These are phyloP conservation scores for Colletotrichum phormii DNA, from an alignment of 2,329 filamentous ascomycete species.

Conservation along the genomic window DNA sequence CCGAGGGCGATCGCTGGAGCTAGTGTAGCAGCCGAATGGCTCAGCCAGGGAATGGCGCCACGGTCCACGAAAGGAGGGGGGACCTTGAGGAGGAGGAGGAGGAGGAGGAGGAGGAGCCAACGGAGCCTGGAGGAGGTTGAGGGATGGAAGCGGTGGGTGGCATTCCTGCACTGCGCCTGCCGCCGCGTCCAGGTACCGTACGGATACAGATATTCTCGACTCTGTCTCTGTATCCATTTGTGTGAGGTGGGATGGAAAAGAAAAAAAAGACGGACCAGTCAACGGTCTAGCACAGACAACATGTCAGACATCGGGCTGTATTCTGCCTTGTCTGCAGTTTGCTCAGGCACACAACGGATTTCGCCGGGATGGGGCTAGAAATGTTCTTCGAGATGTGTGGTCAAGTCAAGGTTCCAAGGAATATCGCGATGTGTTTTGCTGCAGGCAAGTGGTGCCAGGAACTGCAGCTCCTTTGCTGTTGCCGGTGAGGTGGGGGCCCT, in stretches of 20 bases:
- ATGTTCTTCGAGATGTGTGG: not conserved
- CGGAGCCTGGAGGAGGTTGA: not conserved
- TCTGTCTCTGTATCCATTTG: too few relatives aligned
- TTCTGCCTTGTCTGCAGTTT: not conserved
- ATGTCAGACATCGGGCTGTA: not conserved
- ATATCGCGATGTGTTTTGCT: not conserved
- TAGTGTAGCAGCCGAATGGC: constrained; percentile 32
- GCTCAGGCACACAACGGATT: constrained; percentile 7
- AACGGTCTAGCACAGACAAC: not conserved
- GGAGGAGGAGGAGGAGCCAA: not conserved
- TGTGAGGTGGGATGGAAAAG: not conserved
- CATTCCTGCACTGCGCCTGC: not conserved
- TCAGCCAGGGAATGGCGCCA: constrained; percentile 26
- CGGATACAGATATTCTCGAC: not conserved
- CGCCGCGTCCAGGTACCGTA: not conserved
- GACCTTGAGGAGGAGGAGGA: not conserved
- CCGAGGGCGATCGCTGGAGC: constrained; percentile 20
- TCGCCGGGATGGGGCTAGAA: not conserved
- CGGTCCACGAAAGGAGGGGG: constrained; percentile 1
- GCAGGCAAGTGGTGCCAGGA: constrained; percentile 6
- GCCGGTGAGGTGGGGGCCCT: constrained; percentile 31
- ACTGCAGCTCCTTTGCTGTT: constrained; percentile 21
- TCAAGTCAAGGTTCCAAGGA: constrained; percentile 14
- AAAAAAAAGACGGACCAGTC: not conserved
- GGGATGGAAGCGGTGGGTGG: constrained; percentile 1